A percentile compares a stretch with the other conserved stretches of the same genome.
phyloP scores from a whole-genome alignment of 768 basidiomycete genomes.

The Termitomyces sp. region DNA sequence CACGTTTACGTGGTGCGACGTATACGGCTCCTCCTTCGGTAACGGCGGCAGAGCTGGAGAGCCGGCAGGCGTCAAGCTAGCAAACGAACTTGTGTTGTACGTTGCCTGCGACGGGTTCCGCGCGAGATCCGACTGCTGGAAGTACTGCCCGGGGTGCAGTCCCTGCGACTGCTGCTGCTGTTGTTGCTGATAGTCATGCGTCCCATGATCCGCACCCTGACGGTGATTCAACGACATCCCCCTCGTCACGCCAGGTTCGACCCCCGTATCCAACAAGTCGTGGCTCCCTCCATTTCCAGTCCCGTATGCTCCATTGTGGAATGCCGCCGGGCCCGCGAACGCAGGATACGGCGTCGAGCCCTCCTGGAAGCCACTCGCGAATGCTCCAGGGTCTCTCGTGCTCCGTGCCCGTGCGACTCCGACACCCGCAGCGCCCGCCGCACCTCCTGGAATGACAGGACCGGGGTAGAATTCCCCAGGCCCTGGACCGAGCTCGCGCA shows the following conservation, averaged over 20 bases:
- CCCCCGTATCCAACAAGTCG: neutral
- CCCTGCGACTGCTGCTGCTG: neutral
- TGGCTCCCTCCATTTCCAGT: constrained; percentile 6
- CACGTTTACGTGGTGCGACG: neutral
- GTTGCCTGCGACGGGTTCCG: neutral
- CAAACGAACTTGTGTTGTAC: neutral
- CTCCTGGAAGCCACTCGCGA: constrained; percentile 28
- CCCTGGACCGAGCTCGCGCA: constrained; percentile 25
- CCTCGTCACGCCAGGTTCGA: constrained; percentile 4
- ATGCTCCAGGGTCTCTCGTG: constrained; percentile 21
- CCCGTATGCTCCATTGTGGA: constrained; percentile 9
- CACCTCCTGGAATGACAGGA: constrained; percentile 12
- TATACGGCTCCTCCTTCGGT: neutral
- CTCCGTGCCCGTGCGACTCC: constrained; percentile 36
- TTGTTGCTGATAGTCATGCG: neutral
- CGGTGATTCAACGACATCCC: constrained; percentile 15
- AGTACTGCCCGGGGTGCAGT: neutral
- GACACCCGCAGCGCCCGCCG: constrained; percentile 33
- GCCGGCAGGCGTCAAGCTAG: neutral
- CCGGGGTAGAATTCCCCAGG: constrained; percentile 30
- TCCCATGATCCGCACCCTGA: neutral
- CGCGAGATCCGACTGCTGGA: neutral
- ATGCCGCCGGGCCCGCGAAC: constrained; percentile 24
- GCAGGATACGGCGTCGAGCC: constrained; percentile 33
- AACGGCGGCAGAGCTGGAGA: neutral